A percentile compares a stretch with the other conserved stretches of the same genome.
Conservation (phyloP, 495 filamentous ascomycete species). For the Penicillium turbatum region DNA sequence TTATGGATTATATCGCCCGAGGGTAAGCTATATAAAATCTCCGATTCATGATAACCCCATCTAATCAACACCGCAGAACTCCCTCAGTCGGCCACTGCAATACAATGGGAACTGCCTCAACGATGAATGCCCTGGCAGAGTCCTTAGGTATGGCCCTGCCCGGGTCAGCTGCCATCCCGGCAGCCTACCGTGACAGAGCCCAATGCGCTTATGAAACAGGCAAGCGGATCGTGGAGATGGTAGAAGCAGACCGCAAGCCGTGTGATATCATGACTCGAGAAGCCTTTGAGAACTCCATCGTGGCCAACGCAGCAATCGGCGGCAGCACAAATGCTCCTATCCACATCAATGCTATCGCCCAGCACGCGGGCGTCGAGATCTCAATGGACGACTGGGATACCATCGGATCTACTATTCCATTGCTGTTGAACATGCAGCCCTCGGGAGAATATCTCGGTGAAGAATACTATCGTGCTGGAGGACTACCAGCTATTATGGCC, state of each 20-base stretch:
- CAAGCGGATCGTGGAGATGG: constrained; percentile 52
- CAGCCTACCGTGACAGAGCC: constrained; percentile 47
- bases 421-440: constrained; percentile 53
- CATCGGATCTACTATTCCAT: constrained; percentile 45
- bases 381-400: constrained; percentile 52
- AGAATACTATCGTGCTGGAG: constrained; percentile 52
- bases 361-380: constrained; percentile 49
- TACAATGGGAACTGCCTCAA: constrained; percentile 56
- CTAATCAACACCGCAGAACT: constrained; percentile 27
- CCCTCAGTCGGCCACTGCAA: constrained; percentile 54
- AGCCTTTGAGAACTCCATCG: constrained; percentile 54
- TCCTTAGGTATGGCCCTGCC: constrained; percentile 55
- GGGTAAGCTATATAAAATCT: constrained; percentile 27
- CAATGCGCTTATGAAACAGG: constrained; percentile 54
- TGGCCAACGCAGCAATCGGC: constrained; percentile 50
- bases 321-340: constrained; percentile 56
- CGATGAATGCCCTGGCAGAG: constrained; percentile 55
- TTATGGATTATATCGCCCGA: constrained; percentile 47
- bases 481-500: constrained; percentile 51
- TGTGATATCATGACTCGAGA: constrained; percentile 53
- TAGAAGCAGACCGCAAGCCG: constrained; percentile 49
- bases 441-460: constrained; percentile 50
- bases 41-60: background rate
- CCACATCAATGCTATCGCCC: constrained; percentile 52
- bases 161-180: constrained; percentile 51